phyloP scores from a whole-genome alignment of 192 early-diverging fungal genomes.

The Umbelopsis ramanniana region DNA sequence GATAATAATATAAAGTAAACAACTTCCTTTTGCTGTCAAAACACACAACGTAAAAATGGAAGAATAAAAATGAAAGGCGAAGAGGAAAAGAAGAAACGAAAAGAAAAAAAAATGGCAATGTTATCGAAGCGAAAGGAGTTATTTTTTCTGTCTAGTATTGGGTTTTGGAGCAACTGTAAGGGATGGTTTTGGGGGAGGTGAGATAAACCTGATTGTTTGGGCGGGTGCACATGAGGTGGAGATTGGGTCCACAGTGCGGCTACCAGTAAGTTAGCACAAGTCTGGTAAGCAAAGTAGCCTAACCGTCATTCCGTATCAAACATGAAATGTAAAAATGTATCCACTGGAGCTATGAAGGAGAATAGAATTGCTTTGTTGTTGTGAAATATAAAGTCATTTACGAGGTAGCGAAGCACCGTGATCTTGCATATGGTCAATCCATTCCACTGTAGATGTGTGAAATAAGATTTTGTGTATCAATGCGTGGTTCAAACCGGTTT shows the following conservation, averaged over 20 bases:
- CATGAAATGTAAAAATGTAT: no score
- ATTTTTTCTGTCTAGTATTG: constrained; percentile 8
- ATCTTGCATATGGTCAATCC: background rate
- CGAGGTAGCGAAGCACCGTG: background rate
- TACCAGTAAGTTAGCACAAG: background rate
- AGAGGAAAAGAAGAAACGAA: background rate
- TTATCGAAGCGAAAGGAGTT: constrained; percentile 13
- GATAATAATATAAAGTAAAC: background rate
- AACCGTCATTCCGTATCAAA: no score
- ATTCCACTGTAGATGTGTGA: constrained; percentile 2
- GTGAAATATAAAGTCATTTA: background rate
- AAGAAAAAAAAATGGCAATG: constrained; percentile 1
- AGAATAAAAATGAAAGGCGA: background rate
- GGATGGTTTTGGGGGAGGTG: constrained; percentile 16
- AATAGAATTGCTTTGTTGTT: background rate
- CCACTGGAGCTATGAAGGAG: no score
- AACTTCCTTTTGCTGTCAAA: background rate
- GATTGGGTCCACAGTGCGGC: background rate
- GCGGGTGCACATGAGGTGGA: constrained; percentile 19
- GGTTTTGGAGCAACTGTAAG: constrained; percentile 13
- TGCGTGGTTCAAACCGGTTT: constrained; percentile 17
- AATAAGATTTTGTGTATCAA: constrained; percentile 21
- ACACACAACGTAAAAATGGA: background rate
- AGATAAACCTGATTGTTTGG: constrained; percentile 13
- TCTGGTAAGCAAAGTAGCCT: background rate